A percentile compares a stretch with the other conserved stretches of the same genome.
Evolutionary conservation across 2,329 filamentous ascomycete genomes (phyloP).

Genomic region (Alternaria ethzedia): DNA sequence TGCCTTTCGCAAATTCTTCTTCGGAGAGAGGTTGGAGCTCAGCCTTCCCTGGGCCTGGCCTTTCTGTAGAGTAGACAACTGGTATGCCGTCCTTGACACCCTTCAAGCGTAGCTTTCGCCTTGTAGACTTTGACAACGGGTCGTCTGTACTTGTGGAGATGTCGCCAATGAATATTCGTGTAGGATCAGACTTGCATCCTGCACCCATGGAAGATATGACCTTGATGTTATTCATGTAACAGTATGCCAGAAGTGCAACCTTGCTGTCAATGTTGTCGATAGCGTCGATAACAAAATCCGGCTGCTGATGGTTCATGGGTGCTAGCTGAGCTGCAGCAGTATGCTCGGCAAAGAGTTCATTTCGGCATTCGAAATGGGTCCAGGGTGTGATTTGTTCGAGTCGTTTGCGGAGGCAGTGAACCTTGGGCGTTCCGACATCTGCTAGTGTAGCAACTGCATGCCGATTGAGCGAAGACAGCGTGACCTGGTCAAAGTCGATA

Average conservation of each 20-base stretch:
- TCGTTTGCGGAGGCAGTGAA: constrained; percentile 79
- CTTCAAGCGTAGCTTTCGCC: constrained; percentile 75
- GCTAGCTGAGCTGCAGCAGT: constrained; percentile 72
- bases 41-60: constrained; percentile 88
- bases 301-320: constrained; percentile 70
- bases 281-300: constrained; percentile 92
- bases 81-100: constrained; percentile 87
- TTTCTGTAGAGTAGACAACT: constrained; percentile 91
- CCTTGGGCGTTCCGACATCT: constrained; percentile 92
- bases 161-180: constrained; percentile 86
- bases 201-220: constrained; percentile 97
- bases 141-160: constrained; percentile 90
- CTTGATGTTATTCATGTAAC: constrained; percentile 74
- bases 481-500: constrained; percentile 97
- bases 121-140: constrained; percentile 81
- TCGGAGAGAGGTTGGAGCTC: constrained; percentile 84
- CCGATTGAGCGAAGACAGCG: constrained; percentile 90
- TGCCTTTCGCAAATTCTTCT: constrained; percentile 85
- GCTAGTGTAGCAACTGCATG: constrained; percentile 93
- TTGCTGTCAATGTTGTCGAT: constrained; percentile 99
- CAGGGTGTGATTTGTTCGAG: constrained; percentile 89
- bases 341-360: constrained; percentile 78
- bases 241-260: constrained; percentile 87
- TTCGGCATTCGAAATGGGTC: constrained; percentile 85
- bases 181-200: constrained; percentile 88